Percentiles rank a stretch among this genome's conserved stretches.
phyloP scores from a whole-genome alignment of 1,139 yeast species.

The Magnusiomyces sp. region DNA sequence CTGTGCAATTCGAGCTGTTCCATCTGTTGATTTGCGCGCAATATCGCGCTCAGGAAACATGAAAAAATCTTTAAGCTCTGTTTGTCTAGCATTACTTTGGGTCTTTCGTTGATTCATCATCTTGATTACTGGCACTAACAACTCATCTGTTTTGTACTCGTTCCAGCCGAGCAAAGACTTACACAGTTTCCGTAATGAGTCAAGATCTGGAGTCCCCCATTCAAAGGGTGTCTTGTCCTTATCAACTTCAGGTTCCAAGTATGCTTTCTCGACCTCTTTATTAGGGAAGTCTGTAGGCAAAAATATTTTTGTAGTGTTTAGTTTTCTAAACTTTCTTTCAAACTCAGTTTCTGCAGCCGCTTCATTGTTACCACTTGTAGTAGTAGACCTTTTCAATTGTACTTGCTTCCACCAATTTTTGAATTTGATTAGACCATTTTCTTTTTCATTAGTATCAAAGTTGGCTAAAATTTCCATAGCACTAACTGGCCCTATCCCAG shows the following conservation, averaged over 20 bases:
- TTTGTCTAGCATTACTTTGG: background rate
- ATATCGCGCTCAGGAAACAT: background rate
- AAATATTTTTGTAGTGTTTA: conserved; percentile 56
- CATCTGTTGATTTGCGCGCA: no score
- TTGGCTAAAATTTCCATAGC: conserved; percentile 92
- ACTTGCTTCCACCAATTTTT: conserved; percentile 49
- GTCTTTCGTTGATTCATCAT: conserved; percentile 54
- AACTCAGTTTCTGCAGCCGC: conserved; percentile 25
- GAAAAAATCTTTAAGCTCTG: background rate
- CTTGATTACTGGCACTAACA: conserved; percentile 78
- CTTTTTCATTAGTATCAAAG: conserved; percentile 38
- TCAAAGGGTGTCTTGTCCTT: conserved; percentile 63
- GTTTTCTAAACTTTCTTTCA: conserved; percentile 41
- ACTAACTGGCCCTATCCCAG: conserved; percentile 87
- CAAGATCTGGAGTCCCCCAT: conserved; percentile 90
- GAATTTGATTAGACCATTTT: conserved; percentile 33
- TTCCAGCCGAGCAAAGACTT: conserved; percentile 76
- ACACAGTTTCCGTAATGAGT: conserved; percentile 62
- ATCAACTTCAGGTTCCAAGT: conserved; percentile 74
- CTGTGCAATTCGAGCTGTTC: no score
- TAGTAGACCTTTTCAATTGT: conserved; percentile 29
- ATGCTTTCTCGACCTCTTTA: conserved; percentile 59
- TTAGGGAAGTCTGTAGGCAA: conserved; percentile 65
- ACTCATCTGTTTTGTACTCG: conserved; percentile 67
- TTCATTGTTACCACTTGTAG: conserved; percentile 16